Percentiles rank a stretch among this genome's conserved stretches.
Conservation (phyloP, 371 early-diverging fungal species). For the Haplosporangium sp. region DNA sequence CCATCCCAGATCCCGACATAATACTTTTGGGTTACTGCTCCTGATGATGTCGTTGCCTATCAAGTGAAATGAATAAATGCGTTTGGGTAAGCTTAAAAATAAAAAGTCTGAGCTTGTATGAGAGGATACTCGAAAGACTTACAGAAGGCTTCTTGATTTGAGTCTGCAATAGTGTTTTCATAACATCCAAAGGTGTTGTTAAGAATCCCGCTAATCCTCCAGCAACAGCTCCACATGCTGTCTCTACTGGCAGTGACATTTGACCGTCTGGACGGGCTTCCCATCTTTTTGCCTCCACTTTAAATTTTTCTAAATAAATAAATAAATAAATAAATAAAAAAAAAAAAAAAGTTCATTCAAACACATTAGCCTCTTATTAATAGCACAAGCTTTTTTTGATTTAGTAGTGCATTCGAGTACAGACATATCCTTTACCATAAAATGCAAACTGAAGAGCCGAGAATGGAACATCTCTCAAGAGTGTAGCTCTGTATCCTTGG, state of each 20-base stretch:
- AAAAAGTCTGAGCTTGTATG: neutral
- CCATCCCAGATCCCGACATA: slow-evolving; percentile 75
- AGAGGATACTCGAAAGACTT: neutral
- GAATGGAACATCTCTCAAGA: slow-evolving; percentile 79
- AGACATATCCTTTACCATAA: slow-evolving; percentile 63
- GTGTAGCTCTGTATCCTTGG: slow-evolving; percentile 75
- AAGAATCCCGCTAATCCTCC: slow-evolving; percentile 78
- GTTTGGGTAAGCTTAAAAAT: neutral
- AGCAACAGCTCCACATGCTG: slow-evolving; percentile 71
- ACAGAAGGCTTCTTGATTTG: slow-evolving; percentile 62
- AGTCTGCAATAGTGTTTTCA: slow-evolving; percentile 77
- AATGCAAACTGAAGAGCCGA: slow-evolving; percentile 80
- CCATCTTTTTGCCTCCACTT: slow-evolving; percentile 52
- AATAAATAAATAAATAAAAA: neutral
- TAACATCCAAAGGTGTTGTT: slow-evolving; percentile 77
- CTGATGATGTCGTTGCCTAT: slow-evolving; percentile 24
- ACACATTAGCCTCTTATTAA: neutral
- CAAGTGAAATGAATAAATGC: neutral
- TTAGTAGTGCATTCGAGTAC: neutral
- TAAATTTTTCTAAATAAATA: slow-evolving; percentile 51
- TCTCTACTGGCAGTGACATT: slow-evolving; percentile 65
- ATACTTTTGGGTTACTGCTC: slow-evolving; percentile 59
- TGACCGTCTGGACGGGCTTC: slow-evolving; percentile 48
- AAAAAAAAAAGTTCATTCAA: neutral
- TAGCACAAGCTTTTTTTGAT: no score